Evolutionary conservation across 495 filamentous ascomycete genomes (phyloP), one percentile per base, ranked within the genome.

Genomic region (Aspergillus sclerotiicarbonarius): DNA sequence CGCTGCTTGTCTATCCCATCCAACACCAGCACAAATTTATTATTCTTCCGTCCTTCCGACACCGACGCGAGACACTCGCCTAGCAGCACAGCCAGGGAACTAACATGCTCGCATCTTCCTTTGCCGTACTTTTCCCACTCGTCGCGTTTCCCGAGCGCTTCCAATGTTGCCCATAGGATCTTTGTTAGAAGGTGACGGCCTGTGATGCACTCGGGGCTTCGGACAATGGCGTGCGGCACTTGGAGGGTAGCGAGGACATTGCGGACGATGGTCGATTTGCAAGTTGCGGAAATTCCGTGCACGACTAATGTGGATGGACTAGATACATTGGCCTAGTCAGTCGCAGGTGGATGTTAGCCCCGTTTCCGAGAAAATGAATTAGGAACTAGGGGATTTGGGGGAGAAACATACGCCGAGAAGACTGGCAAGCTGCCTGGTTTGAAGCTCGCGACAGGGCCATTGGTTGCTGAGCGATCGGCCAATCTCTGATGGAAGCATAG

Each of bases 1-100:
- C 90, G 76, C 72, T 95, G 91, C 46, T 78, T 82, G 68, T 98
- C 94, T 54, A 97, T 90, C n/a, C 85, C 90, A 73, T 98, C 95
- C 57, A 97, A 83, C 30, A 95, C 91, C 35, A 96, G 70, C 25
- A 92, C 85, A 68, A 96, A 91, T 64, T 83, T 84, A 33, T 73
- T 65, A 21, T 44, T 37, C 6, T 35, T 33, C 70, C 74, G 54
- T n/a, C 61, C 46, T 12, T 33, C 51, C 9, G 62, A 29, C 35
- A 58, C 57, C 15, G 72, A 56, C 29, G 67, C 68, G 67, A 78
- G 51, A 63, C 78, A 69, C 77, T 84, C 69, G 80, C 73, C 70
- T 41, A 97, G 71, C 61, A 90, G 82, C 49, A 90, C 87, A 2
- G 81, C 81, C 32, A 98, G 78, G 29, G 84, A 80, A 50, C 87